Percentiles rank a stretch among this genome's conserved stretches.
Conservation (phyloP, 2,329 filamentous ascomycete species). For the Zymoseptoria ardabiliae region DNA sequence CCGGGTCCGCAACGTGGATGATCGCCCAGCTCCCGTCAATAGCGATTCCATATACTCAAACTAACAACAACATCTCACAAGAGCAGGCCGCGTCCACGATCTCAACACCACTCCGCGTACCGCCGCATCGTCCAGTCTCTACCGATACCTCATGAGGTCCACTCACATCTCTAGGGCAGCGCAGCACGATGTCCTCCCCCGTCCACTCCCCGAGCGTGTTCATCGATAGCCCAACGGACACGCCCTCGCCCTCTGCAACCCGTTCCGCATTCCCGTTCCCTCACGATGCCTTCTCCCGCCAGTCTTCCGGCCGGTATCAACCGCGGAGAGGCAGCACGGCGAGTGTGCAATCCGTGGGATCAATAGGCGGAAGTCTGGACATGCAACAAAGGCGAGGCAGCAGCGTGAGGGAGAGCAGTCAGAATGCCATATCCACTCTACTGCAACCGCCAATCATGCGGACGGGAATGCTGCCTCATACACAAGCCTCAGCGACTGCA, state of each 20-base stretch:
- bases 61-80: neutral
- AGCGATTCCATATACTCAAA: neutral
- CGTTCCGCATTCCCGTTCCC: conserved; percentile 49
- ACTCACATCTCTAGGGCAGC: conserved; percentile 1
- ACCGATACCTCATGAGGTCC: conserved; percentile 17
- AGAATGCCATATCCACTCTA: conserved; percentile 94
- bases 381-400: conserved; percentile 52
- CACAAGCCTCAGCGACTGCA: conserved; percentile 59
- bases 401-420: conserved; percentile 64
- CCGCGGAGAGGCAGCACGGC: conserved; percentile 72
- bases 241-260: conserved; percentile 34
- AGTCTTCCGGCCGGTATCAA: conserved; percentile 43
- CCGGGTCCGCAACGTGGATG: too few relatives aligned
- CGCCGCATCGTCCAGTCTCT: neutral
- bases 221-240: conserved; percentile 42
- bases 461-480: conserved; percentile 76
- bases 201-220: conserved; percentile 52
- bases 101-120: neutral
- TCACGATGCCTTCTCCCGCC: conserved; percentile 44
- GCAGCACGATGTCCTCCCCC: conserved; percentile 21
- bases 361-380: conserved; percentile 77
- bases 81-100: neutral
- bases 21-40: neutral
- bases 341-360: conserved; percentile 66
- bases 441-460: conserved; percentile 83